phyloP scores from a whole-genome alignment of 1,139 yeast species.

The Zhuliangozyma blackwelliae region DNA sequence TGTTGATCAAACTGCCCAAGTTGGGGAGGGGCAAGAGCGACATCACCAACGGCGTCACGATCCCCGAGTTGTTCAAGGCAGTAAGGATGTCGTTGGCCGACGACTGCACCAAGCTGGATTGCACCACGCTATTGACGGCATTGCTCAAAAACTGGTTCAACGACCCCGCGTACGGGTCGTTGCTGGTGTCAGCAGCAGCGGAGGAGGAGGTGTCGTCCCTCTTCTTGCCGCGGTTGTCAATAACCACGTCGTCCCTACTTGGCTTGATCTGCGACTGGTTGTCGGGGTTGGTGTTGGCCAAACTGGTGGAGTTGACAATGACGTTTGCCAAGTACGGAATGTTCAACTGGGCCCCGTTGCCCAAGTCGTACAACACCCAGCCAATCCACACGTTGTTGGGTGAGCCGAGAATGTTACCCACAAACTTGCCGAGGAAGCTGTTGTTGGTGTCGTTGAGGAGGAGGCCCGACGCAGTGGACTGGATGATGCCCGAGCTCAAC shows the following conservation, averaged over 20 bases:
- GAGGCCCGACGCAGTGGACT: slow-evolving; percentile 20
- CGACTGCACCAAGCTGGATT: slow-evolving; percentile 21
- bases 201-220: too few relatives aligned
- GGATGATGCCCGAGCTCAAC: slow-evolving; percentile 23
- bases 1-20: slow-evolving; percentile 20
- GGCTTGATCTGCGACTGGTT: slow-evolving; percentile 7
- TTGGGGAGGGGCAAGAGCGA: slow-evolving; percentile 22
- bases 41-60: slow-evolving; percentile 26
- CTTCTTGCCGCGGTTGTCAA: background rate
- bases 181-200: slow-evolving; percentile 8
- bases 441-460: slow-evolving; percentile 29
- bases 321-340: slow-evolving; percentile 25
- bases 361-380: slow-evolving; percentile 26
- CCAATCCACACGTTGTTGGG: slow-evolving; percentile 24
- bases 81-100: slow-evolving; percentile 22
- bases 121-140: slow-evolving; percentile 23
- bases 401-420: slow-evolving; percentile 22
- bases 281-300: slow-evolving; percentile 10
- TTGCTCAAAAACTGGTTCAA: slow-evolving; percentile 31
- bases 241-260: background rate
- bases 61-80: slow-evolving; percentile 32
- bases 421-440: slow-evolving; percentile 18
- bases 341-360: slow-evolving; percentile 27
- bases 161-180: slow-evolving; percentile 24
- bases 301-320: slow-evolving; percentile 21